These are phyloP conservation scores for Rhizoclosmatium globosum DNA, from an alignment of 192 early-diverging fungal species.

Conservation along the genomic window DNA sequence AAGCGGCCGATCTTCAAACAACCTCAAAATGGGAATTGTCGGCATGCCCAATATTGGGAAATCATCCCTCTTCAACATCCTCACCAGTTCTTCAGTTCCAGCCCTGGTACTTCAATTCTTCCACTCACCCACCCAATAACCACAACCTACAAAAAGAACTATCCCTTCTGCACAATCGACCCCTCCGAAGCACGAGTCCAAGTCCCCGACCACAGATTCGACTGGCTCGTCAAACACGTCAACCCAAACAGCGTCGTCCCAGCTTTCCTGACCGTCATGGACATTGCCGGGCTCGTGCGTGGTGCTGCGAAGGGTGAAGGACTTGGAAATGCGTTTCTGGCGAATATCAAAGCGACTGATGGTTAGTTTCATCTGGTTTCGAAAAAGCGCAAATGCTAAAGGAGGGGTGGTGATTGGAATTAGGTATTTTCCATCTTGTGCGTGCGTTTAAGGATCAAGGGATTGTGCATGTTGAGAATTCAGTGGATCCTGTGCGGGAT, in stretches of 20 bases:
- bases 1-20: constrained; percentile 58
- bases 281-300: constrained; percentile 97
- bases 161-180: constrained; percentile 96
- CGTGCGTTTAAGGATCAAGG: constrained; percentile 83
- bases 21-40: constrained; percentile 79
- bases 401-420: neutral
- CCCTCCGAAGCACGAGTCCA: constrained; percentile 89
- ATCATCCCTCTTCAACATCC: constrained; percentile 59
- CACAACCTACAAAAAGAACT: constrained; percentile 70
- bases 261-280: constrained; percentile 89
- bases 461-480: constrained; percentile 78
- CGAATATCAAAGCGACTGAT: constrained; percentile 75
- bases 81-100: constrained; percentile 51
- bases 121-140: no score
- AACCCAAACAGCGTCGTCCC: constrained; percentile 67
- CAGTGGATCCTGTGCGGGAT: constrained; percentile 83
- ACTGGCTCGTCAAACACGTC: constrained; percentile 73
- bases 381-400: neutral
- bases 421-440: constrained; percentile 54
- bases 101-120: constrained; percentile 53
- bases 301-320: constrained; percentile 59
- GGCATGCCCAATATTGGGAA: constrained; percentile 98
- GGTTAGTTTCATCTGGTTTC: constrained; percentile 7
- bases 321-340: constrained; percentile 92
- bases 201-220: constrained; percentile 90